Conservation (phyloP, 148 eudicot species). For the Arctostaphylos glauca region DNA sequence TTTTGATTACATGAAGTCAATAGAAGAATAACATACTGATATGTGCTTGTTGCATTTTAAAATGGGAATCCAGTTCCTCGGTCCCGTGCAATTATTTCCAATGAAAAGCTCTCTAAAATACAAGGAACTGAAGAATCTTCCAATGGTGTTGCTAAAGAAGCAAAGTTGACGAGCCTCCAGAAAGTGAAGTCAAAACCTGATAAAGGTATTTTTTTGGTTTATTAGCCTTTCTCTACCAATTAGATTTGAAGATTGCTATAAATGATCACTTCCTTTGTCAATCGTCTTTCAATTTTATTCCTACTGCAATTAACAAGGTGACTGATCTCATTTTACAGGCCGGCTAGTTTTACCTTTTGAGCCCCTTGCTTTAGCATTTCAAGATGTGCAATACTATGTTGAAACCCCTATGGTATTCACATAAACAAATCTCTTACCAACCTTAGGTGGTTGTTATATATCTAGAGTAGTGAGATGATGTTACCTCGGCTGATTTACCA, state of each 20-base stretch:
- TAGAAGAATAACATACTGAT: neutral
- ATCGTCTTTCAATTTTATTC: neutral
- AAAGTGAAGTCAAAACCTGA: constrained; percentile 13
- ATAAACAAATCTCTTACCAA: neutral
- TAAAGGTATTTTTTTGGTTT: constrained; percentile 37
- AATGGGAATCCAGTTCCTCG: constrained; percentile 50
- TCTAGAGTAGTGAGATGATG: neutral
- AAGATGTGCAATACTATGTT: constrained; percentile 65
- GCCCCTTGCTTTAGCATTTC: constrained; percentile 58
- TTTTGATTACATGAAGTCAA: neutral
- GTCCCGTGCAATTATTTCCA: constrained; percentile 63
- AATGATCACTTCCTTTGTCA: neutral
- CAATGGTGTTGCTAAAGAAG: neutral
- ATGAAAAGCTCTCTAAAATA: constrained; percentile 46
- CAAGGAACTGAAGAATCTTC: constrained; percentile 26
- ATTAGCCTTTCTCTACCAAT: neutral
- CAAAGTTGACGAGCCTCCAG: constrained; percentile 7
- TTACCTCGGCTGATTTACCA: neutral
- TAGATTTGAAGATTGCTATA: neutral
- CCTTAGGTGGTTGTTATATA: neutral
- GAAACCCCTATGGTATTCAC: constrained; percentile 57
- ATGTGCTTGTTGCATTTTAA: neutral
- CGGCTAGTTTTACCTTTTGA: constrained; percentile 68
- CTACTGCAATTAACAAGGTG: neutral
- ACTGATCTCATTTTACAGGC: constrained; percentile 41